phyloP scores from a whole-genome alignment of 352 stramenopile species.

The Pythium aphanidermatum region DNA sequence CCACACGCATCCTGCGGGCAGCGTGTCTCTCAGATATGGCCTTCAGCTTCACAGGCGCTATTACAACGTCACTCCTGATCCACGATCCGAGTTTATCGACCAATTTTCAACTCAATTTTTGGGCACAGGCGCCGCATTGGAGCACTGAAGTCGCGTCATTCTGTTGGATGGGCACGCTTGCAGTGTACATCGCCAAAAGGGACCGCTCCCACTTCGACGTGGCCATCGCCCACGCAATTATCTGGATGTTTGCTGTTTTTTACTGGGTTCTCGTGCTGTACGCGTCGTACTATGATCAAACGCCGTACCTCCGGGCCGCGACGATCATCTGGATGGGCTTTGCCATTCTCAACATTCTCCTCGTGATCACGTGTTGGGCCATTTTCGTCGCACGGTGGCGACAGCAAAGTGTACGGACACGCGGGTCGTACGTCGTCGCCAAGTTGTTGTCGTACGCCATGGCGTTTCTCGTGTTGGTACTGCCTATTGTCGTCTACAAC shows the following conservation, averaged over 20 bases:
- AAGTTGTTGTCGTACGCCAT: constrained; percentile 78
- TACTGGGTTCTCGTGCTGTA: constrained; percentile 76
- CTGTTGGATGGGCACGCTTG: constrained; percentile 68
- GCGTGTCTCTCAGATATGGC: constrained; percentile 66
- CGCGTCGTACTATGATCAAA: constrained; percentile 47
- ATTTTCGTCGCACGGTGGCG: constrained; percentile 52
- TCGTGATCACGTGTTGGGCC: constrained; percentile 53
- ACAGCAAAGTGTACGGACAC: constrained; percentile 21
- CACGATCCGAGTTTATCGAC: constrained; percentile 20
- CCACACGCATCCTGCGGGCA: constrained; percentile 58
- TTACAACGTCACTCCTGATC: constrained; percentile 51
- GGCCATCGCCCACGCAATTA: constrained; percentile 62
- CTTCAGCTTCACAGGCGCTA: constrained; percentile 56
- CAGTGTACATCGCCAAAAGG: constrained; percentile 61
- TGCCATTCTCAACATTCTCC: constrained; percentile 44
- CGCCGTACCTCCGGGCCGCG: constrained; percentile 34
- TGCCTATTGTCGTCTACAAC: constrained; percentile 63
- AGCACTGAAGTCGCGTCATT: constrained; percentile 74
- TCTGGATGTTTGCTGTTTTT: constrained; percentile 73
- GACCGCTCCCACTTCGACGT: constrained; percentile 61
- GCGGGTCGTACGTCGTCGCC: constrained; percentile 59
- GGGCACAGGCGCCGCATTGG: constrained; percentile 64
- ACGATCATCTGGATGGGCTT: constrained; percentile 75
- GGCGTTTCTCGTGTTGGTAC: constrained; percentile 69
- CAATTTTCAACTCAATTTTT: constrained; percentile 66